Evolutionary conservation across 2,329 filamentous ascomycete species (phyloP), one percentile per base, ranked within the genome.

Genomic region (Sclerotinia glacialis): DNA sequence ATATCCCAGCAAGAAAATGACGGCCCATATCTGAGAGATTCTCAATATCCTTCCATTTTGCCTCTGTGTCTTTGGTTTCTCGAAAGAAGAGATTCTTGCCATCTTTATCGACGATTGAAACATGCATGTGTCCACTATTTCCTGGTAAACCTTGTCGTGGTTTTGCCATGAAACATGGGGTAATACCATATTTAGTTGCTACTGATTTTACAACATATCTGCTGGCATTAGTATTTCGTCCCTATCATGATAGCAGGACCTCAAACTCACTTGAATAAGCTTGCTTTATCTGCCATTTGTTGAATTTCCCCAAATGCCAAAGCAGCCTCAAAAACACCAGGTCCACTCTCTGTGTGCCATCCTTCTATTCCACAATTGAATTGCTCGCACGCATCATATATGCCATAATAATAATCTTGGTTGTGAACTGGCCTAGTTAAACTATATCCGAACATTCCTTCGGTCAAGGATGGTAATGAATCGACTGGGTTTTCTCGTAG

Each of bases 101-200:
- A n/a, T 85, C 80, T 70, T 85, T 83, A 75, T 94, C 91, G 23
- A 94, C 88, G 12, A 99, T 82, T 0, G 94, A 98, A 69, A 98
- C 83, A 78, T 99, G 95, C 83, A 97, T 94, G 77, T 99, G 95
- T 1, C 95, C 95, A 70, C 90, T 95, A 81, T 98, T 98, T 56
- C 95, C 95, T 0, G 95, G 95, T 0, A 98, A 82, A 0, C 93
- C 93, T 74, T 96, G 86, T 71, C 91, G 88, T 3, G 95, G 95
- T 79, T 99, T 99, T 21, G 95, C 95, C 95, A 99, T 99, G 82
- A 99, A 99, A 78, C 92, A 96, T 0, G 95, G 95, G 0, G 92
- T 97, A 76, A 99, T 96, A 71, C 92, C 92, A 77, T 93, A 91
- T 75, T 92, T 90, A 66, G 87, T 90, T 54, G 91, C 92, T 49